phyloP scores from a whole-genome alignment of 176 grass and related monocot genomes.

The Oryza glumipatula region DNA sequence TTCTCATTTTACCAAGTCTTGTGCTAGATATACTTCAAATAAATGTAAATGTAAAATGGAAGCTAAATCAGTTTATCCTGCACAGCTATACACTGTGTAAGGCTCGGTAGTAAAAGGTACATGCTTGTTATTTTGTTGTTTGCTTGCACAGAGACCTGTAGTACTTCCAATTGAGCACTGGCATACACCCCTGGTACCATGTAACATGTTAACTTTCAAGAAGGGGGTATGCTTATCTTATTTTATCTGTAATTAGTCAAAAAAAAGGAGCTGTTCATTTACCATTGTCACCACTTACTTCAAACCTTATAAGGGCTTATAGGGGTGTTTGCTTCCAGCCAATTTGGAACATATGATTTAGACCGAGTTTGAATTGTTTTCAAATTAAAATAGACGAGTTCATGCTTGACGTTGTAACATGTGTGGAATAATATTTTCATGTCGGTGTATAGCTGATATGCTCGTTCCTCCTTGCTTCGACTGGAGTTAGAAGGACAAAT shows the following conservation, averaged over 20 bases:
- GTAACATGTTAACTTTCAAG: background rate
- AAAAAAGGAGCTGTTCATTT: slow-evolving; percentile 2
- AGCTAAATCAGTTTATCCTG: slow-evolving; percentile 17
- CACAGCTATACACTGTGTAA: background rate
- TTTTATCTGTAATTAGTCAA: background rate
- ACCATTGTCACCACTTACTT: background rate
- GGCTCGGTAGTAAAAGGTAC: background rate
- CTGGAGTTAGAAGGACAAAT: background rate
- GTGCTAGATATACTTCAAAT: background rate
- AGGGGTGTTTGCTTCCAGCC: background rate
- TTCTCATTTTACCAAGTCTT: slow-evolving; percentile 1
- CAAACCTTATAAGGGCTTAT: background rate
- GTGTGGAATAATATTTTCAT: background rate
- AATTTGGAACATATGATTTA: background rate
- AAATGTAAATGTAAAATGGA: slow-evolving; percentile 1
- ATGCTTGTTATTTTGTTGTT: background rate
- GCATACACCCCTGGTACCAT: background rate
- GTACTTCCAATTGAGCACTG: background rate
- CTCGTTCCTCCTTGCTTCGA: background rate
- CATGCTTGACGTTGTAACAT: background rate
- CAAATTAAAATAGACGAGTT: background rate
- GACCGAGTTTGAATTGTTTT: background rate
- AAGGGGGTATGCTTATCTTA: background rate
- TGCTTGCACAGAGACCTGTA: background rate
- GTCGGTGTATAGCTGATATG: background rate